These are phyloP conservation scores for Malassezia japonica DNA, from an alignment of 1,284 basidiomycete species.

Conservation along the genomic window DNA sequence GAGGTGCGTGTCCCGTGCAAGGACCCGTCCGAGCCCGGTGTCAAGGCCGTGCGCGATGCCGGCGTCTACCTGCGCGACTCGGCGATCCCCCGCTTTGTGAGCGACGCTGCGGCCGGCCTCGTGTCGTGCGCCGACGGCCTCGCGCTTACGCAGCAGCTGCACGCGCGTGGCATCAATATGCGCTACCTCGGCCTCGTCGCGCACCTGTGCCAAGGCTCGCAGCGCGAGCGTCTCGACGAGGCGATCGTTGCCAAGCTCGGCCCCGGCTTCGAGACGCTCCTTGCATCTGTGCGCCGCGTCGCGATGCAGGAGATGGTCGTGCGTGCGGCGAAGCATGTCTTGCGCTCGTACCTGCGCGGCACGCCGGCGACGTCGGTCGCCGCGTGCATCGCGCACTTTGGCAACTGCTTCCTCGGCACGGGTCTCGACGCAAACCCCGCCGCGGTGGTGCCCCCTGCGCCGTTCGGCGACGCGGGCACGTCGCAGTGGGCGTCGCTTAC, in stretches of 20 bases:
- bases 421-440: constrained; percentile 50
- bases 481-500: constrained; percentile 52
- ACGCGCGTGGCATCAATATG: constrained; percentile 56
- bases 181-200: constrained; percentile 55
- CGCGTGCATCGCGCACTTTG: constrained; percentile 52
- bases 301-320: constrained; percentile 55
- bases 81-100: constrained; percentile 50
- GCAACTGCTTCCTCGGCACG: constrained; percentile 56
- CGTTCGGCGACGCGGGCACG: constrained; percentile 21
- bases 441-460: constrained; percentile 25
- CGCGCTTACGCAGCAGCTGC: constrained; percentile 52
- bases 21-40: constrained; percentile 52
- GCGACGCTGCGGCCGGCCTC: constrained; percentile 52
- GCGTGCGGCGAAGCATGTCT: constrained; percentile 54
- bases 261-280: constrained; percentile 36
- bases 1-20: constrained; percentile 33
- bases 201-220: constrained; percentile 46
- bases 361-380: constrained; percentile 22
- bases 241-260: constrained; percentile 33
- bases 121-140: constrained; percentile 53
- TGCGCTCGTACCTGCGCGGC: constrained; percentile 49
- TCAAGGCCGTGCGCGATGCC: constrained; percentile 55
- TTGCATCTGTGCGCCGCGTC: constrained; percentile 44
- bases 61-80: constrained; percentile 52
- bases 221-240: constrained; percentile 47